These are phyloP conservation scores for Byssothecium circinans DNA, from an alignment of 2,329 filamentous ascomycete species.

Conservation along the genomic window DNA sequence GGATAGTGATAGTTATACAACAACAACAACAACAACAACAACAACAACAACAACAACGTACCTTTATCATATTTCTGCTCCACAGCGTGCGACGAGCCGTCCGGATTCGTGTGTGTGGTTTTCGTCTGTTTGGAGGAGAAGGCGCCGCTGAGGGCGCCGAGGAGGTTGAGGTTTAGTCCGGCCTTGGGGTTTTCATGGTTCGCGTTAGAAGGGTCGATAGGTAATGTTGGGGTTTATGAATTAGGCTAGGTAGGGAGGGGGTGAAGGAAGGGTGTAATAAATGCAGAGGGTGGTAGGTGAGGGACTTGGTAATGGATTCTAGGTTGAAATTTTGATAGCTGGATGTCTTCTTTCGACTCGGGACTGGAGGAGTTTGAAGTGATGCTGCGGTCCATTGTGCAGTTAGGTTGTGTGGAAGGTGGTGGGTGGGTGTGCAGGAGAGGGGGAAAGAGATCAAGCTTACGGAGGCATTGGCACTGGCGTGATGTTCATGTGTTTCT, in stretches of 20 bases:
- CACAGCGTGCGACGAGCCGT: conserved; percentile 24
- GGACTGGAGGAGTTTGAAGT: no score
- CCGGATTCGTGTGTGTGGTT: conserved; percentile 29
- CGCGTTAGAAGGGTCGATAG: no score
- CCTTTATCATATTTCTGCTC: conserved; percentile 33
- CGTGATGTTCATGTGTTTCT: conserved; percentile 34
- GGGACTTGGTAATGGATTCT: no score
- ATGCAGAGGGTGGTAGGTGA: no score
- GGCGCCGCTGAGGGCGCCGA: conserved; percentile 39
- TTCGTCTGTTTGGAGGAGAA: conserved; percentile 34
- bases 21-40: background rate
- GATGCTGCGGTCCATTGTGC: no score
- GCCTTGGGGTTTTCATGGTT: no score
- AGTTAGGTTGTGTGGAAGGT: background rate
- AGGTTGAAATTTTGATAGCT: no score
- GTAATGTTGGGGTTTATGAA: no score
- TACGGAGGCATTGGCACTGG: conserved; percentile 37
- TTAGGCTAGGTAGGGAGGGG: no score
- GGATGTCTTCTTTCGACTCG: no score
- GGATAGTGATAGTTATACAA: background rate
- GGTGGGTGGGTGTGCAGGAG: background rate
- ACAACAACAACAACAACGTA: conserved; percentile 3
- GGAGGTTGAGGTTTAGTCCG: conserved; percentile 41
- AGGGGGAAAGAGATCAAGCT: conserved; percentile 1
- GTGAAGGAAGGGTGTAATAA: no score